Evolutionary conservation across 2,329 filamentous ascomycete species (phyloP).

Genomic region (Leptographium flavum): DNA sequence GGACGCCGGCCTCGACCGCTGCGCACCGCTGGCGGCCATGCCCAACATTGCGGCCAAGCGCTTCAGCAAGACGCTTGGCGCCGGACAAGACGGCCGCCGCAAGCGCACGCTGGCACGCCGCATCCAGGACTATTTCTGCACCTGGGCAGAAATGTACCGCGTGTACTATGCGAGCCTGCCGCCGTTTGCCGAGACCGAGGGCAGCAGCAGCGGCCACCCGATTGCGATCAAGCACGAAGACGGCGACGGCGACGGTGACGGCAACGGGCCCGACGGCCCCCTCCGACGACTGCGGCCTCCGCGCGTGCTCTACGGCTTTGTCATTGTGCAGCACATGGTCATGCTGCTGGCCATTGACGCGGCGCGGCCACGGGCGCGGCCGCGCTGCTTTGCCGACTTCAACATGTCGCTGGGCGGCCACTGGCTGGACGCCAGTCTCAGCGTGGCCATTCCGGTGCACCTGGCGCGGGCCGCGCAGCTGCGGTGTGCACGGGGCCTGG

Average conservation of each 20-base stretch:
- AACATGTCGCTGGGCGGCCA: constrained; percentile 18
- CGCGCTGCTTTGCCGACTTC: constrained; percentile 18
- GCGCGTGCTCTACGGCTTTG: constrained; percentile 24
- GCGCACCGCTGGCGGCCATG: constrained; percentile 9
- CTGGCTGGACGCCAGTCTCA: constrained; percentile 22
- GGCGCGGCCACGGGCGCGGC: constrained; percentile 11
- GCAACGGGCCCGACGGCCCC: background rate
- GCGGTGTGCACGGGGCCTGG: constrained; percentile 7
- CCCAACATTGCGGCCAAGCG: constrained; percentile 24
- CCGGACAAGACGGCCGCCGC: background rate
- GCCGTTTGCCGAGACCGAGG: background rate
- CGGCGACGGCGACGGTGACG: background rate
- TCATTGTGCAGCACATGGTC: constrained; percentile 36
- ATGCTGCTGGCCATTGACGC: constrained; percentile 29
- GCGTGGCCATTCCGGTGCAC: constrained; percentile 21
- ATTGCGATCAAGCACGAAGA: background rate
- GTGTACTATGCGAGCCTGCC: constrained; percentile 9
- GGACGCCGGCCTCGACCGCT: constrained; percentile 16
- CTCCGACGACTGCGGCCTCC: constrained; percentile 10
- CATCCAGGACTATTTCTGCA: constrained; percentile 9
- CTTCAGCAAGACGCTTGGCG: background rate
- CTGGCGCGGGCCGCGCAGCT: constrained; percentile 16
- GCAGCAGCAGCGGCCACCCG: background rate
- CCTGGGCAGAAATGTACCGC: constrained; percentile 10
- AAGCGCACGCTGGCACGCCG: constrained; percentile 7